Conservation (phyloP, 768 basidiomycete species). For the Baorangia bicolor region DNA sequence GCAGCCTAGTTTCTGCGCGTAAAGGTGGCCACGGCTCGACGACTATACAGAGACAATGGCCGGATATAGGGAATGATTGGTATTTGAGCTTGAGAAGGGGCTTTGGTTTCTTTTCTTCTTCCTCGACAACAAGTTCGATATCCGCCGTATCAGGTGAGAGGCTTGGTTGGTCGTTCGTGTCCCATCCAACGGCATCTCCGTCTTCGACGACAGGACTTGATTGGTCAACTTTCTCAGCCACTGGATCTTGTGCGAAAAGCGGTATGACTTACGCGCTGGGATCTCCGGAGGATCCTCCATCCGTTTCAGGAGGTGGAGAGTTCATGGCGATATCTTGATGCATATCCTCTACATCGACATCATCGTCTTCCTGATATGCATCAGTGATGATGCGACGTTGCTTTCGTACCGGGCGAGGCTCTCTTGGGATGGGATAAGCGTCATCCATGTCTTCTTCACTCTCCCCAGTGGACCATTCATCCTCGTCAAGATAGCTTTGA, state of each 20-base stretch:
- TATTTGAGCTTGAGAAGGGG: conserved; percentile 64
- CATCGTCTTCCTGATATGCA: conserved; percentile 27
- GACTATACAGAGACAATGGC: conserved; percentile 75
- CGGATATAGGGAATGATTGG: conserved; percentile 67
- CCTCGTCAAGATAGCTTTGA: conserved; percentile 27
- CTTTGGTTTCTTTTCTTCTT: conserved; percentile 73
- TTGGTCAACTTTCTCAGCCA: background rate
- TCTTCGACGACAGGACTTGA: background rate
- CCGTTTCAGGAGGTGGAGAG: background rate
- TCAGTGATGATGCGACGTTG: conserved; percentile 27
- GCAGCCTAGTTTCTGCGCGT: conserved; percentile 34
- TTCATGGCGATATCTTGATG: conserved; percentile 19
- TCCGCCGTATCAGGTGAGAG: conserved; percentile 1
- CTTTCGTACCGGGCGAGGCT: conserved; percentile 34
- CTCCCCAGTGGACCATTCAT: conserved; percentile 22
- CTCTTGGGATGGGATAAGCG: conserved; percentile 8
- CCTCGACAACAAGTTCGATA: conserved; percentile 46
- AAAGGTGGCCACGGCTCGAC: conserved; percentile 77
- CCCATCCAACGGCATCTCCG: background rate
- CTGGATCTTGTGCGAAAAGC: background rate
- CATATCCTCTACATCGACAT: conserved; percentile 12
- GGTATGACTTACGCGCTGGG: conserved; percentile 3
- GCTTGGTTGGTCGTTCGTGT: background rate
- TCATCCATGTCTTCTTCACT: conserved; percentile 16
- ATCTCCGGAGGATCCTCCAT: background rate